These are phyloP conservation scores for Solanum appendiculatum DNA, from an alignment of 257 asterid species.

Conservation along the genomic window DNA sequence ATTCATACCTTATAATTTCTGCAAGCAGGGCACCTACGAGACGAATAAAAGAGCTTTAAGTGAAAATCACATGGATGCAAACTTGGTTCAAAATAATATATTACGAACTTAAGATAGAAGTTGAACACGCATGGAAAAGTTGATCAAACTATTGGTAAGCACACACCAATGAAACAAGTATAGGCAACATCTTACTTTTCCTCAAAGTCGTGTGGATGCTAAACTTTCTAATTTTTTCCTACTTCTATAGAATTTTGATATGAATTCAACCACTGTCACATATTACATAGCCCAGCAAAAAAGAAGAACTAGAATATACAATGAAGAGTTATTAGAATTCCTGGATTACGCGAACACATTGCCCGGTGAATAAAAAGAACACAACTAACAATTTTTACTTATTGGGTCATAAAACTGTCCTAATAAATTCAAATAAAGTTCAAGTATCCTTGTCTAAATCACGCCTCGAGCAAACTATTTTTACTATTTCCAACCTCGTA, in stretches of 20 bases:
- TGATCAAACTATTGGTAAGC: background rate
- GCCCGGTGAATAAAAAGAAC: background rate
- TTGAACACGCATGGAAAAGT: background rate
- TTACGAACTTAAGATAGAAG: background rate
- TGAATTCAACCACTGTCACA: background rate
- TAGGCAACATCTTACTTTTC: background rate
- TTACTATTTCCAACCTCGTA: no score
- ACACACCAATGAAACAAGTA: background rate
- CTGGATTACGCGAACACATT: background rate
- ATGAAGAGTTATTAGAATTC: background rate
- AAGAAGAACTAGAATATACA: background rate
- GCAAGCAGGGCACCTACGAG: slow-evolving; percentile 98
- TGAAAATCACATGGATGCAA: background rate
- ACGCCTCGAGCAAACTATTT: no score
- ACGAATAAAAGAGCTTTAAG: slow-evolving; percentile 10
- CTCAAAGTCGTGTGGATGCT: background rate
- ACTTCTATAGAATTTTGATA: background rate
- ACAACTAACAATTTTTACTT: background rate
- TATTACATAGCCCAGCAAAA: background rate
- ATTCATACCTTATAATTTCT: slow-evolving; percentile 77
- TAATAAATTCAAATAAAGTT: no score
- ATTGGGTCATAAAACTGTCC: no score
- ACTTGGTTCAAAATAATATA: background rate
- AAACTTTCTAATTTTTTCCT: background rate
- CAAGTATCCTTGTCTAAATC: no score